Evolutionary conservation across 2,329 filamentous ascomycete genomes (phyloP).

Genomic region (Clarireedia homoeocarpa): DNA sequence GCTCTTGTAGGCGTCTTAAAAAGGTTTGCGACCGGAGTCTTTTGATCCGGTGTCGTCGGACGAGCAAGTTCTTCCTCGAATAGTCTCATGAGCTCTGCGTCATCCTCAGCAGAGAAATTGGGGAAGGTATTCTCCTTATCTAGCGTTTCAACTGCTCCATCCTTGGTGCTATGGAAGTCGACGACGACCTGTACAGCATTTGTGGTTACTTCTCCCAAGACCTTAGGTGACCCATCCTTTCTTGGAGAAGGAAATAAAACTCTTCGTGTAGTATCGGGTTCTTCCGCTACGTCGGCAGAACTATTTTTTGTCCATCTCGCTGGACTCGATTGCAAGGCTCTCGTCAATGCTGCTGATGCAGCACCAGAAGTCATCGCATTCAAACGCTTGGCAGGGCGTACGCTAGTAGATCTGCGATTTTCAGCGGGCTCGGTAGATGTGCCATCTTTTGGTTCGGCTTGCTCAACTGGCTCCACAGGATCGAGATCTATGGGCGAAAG

Average conservation of each 20-base stretch:
- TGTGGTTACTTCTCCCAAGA: conserved; percentile 48
- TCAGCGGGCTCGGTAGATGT: not conserved
- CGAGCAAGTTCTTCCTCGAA: conserved; percentile 28
- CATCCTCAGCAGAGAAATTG: conserved; percentile 14
- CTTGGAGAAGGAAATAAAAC: conserved; percentile 71
- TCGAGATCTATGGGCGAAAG: conserved; percentile 8
- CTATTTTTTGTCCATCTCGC: conserved; percentile 42
- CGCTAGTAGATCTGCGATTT: conserved; percentile 19
- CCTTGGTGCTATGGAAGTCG: conserved; percentile 29
- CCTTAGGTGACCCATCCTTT: conserved; percentile 54
- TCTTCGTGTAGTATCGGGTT: conserved; percentile 52
- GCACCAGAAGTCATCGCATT: conserved; percentile 27
- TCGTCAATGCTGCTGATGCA: conserved; percentile 25
- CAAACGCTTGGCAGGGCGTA: conserved; percentile 22
- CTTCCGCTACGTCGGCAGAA: conserved; percentile 41
- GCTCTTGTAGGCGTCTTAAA: conserved; percentile 30
- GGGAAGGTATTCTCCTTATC: conserved; percentile 28
- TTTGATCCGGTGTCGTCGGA: conserved; percentile 25
- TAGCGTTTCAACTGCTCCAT: conserved; percentile 13
- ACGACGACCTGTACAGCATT: conserved; percentile 43
- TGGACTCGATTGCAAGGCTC: conserved; percentile 32
- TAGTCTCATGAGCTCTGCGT: conserved; percentile 26
- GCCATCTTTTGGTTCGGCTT: not conserved
- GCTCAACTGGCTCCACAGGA: not conserved
- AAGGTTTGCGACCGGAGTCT: conserved; percentile 18